Percentiles rank a stretch among this genome's conserved stretches.
phyloP scores from a whole-genome alignment of 2,329 filamentous ascomycete species.

The Paracorniculantispora psalliotae region DNA sequence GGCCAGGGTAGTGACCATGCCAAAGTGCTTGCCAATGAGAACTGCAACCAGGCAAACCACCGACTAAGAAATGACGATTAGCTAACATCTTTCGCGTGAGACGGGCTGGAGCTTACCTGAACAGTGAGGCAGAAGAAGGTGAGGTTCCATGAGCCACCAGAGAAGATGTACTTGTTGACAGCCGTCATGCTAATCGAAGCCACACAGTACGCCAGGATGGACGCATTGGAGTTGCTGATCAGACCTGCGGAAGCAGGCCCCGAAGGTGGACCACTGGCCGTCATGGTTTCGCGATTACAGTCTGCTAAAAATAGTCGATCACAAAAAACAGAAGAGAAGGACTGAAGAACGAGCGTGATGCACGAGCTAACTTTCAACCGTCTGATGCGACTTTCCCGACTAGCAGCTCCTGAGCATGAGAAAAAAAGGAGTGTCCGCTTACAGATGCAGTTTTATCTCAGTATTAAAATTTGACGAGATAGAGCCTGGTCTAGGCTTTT shows the following conservation, averaged over 20 bases:
- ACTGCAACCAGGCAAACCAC: conserved; percentile 86
- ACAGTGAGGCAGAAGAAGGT: conserved; percentile 92
- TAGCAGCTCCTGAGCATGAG: background rate
- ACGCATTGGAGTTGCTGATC: conserved; percentile 67
- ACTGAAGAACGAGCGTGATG: background rate
- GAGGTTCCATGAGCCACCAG: conserved; percentile 84
- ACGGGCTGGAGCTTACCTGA: conserved; percentile 59
- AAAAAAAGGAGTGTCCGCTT: background rate
- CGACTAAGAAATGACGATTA: conserved; percentile 50
- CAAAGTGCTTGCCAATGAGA: conserved; percentile 71
- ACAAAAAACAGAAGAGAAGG: background rate
- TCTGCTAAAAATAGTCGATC: background rate
- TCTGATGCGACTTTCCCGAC: background rate
- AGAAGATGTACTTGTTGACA: conserved; percentile 99
- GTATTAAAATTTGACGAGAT: background rate
- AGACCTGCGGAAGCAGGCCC: background rate
- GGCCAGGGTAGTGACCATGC: conserved; percentile 76
- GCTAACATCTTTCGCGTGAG: background rate
- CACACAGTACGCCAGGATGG: conserved; percentile 85
- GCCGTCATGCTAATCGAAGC: conserved; percentile 99
- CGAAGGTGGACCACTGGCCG: background rate
- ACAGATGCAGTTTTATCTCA: background rate
- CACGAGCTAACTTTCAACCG: background rate
- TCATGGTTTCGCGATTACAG: background rate
- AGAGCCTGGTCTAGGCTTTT: background rate